phyloP scores from a whole-genome alignment of 352 stramenopile genomes.

The Phytophthora chlamydospora region DNA sequence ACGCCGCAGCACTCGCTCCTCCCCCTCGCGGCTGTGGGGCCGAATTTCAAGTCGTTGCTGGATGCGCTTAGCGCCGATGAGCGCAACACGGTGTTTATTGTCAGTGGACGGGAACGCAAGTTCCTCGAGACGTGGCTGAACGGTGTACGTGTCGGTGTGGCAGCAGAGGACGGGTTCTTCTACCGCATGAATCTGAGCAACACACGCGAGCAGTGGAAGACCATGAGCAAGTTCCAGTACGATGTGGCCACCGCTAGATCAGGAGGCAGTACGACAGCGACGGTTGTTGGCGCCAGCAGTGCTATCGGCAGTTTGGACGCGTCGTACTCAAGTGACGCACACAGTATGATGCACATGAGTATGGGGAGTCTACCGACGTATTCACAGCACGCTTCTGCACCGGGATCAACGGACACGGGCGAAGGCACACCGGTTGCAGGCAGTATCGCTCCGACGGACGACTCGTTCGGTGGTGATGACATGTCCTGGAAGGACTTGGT shows the following conservation, averaged over 20 bases:
- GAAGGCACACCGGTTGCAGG: conserved; percentile 24
- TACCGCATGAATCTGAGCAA: conserved; percentile 84
- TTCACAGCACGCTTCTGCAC: conserved; percentile 33
- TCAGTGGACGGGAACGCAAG: conserved; percentile 79
- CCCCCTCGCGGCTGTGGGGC: conserved; percentile 76
- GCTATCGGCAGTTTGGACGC: conserved; percentile 36
- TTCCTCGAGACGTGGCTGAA: conserved; percentile 92
- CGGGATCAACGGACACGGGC: conserved; percentile 22
- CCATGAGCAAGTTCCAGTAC: conserved; percentile 87
- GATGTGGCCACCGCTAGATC: conserved; percentile 50
- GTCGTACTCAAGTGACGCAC: conserved; percentile 39
- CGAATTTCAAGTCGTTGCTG: conserved; percentile 80
- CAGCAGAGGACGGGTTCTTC: conserved; percentile 78
- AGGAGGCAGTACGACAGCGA: conserved; percentile 28
- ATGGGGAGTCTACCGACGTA: conserved; percentile 54
- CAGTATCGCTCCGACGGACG: conserved; percentile 43
- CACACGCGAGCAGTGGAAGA: conserved; percentile 76
- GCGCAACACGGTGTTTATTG: conserved; percentile 80
- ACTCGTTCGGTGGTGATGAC: conserved; percentile 63
- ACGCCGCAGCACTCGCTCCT: conserved; percentile 78
- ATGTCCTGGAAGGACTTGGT: conserved; percentile 85
- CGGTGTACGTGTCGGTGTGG: conserved; percentile 72
- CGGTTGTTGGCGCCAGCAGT: conserved; percentile 31
- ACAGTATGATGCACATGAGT: conserved; percentile 53
- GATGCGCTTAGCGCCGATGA: conserved; percentile 69